These are phyloP conservation scores for Syncephalastrum monosporum DNA, from an alignment of 371 early-diverging fungal genomes.

Conservation along the genomic window DNA sequence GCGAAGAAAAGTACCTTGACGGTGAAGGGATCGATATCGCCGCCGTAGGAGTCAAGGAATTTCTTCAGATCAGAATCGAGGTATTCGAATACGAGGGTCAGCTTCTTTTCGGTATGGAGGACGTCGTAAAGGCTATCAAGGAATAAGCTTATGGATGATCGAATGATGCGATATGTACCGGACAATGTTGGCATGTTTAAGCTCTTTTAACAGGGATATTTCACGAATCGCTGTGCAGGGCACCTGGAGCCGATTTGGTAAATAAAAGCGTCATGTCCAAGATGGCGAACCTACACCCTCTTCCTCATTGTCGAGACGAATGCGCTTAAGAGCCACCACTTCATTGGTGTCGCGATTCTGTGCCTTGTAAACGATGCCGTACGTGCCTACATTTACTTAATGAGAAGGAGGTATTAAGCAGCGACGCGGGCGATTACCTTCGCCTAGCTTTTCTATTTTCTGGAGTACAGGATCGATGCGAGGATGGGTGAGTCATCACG, in stretches of 20 bases:
- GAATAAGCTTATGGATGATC: neutral
- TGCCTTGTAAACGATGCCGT: conserved; percentile 98
- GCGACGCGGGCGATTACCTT: conserved; percentile 53
- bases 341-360: conserved; percentile 89
- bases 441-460: conserved; percentile 93
- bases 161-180: conserved; percentile 35
- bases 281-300: conserved; percentile 70
- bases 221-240: conserved; percentile 98
- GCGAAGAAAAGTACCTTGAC: conserved; percentile 59
- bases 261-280: conserved; percentile 1
- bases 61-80: conserved; percentile 95
- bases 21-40: conserved; percentile 75
- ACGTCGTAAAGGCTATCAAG: conserved; percentile 84
- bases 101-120: conserved; percentile 90
- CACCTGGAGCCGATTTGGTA: conserved; percentile 48
- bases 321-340: conserved; percentile 98
- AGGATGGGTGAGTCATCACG: conserved; percentile 1
- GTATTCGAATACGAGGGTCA: conserved; percentile 95
- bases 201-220: conserved; percentile 94
- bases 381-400: conserved; percentile 70
- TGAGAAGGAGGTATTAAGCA: neutral
- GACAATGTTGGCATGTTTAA: conserved; percentile 96
- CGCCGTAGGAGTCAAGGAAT: conserved; percentile 82
- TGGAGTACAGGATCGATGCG: conserved; percentile 21
- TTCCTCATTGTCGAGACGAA: conserved; percentile 95